These are phyloP conservation scores for Colletotrichum sidae DNA, from an alignment of 2,329 filamentous ascomycete species.

Conservation along the genomic window DNA sequence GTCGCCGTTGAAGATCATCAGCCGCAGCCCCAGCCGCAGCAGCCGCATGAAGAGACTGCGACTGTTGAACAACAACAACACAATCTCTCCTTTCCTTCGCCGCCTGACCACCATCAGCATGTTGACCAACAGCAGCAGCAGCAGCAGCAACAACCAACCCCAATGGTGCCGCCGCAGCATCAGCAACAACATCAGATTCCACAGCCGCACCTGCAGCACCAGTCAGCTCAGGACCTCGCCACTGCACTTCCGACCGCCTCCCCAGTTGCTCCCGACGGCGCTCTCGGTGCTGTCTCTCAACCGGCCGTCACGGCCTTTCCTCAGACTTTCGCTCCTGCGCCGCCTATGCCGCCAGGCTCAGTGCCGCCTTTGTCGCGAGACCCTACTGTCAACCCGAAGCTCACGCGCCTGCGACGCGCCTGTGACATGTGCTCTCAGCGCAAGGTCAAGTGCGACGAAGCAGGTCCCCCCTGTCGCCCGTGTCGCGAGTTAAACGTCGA, in stretches of 20 bases:
- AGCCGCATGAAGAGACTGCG: slow-evolving; percentile 10
- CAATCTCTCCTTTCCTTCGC: neutral
- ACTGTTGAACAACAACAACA: slow-evolving; percentile 16
- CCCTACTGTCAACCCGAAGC: slow-evolving; percentile 59
- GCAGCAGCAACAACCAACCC: slow-evolving; percentile 28
- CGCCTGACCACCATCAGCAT: slow-evolving; percentile 10
- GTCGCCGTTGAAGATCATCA: slow-evolving; percentile 38
- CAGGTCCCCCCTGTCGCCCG: slow-evolving; percentile 66
- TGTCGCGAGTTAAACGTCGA: slow-evolving; percentile 68
- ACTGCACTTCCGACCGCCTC: neutral
- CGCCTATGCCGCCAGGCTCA: slow-evolving; percentile 15
- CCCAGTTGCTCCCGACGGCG: slow-evolving; percentile 3
- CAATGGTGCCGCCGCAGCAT: slow-evolving; percentile 19
- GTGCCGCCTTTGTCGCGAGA: slow-evolving; percentile 43
- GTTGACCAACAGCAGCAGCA: slow-evolving; percentile 31
- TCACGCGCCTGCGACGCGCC: slow-evolving; percentile 67
- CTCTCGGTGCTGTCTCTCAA: slow-evolving; percentile 14
- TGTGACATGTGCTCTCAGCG: slow-evolving; percentile 73
- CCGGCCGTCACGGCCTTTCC: slow-evolving; percentile 15
- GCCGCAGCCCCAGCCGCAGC: slow-evolving; percentile 1
- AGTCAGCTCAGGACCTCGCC: slow-evolving; percentile 3
- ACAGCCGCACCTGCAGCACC: slow-evolving; percentile 1
- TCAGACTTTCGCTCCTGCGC: slow-evolving; percentile 21
- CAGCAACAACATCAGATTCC: slow-evolving; percentile 37
- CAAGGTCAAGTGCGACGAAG: slow-evolving; percentile 72